Evolutionary conservation across 345 rosid species (phyloP).

Genomic region (Lumnitzera racemosa): DNA sequence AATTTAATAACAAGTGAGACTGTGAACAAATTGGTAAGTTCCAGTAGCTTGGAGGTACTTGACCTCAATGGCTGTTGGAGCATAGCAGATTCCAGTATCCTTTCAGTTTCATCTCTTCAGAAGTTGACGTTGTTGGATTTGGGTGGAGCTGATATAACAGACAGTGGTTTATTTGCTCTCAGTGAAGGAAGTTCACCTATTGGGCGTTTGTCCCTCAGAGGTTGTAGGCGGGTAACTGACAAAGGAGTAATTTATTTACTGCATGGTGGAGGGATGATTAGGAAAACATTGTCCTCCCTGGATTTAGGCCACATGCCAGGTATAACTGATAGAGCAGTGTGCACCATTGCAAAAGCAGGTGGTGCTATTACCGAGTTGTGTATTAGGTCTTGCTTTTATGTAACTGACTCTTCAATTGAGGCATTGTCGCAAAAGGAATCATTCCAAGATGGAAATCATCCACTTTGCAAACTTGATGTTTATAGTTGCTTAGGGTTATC

Average conservation of each 20-base stretch:
- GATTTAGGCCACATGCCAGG: conserved; percentile 64
- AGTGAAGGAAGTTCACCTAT: conserved; percentile 43
- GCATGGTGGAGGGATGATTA: conserved; percentile 33
- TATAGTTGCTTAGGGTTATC: conserved; percentile 44
- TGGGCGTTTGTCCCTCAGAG: conserved; percentile 40
- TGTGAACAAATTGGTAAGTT: conserved; percentile 45
- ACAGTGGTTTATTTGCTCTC: conserved; percentile 39
- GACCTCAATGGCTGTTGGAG: conserved; percentile 63
- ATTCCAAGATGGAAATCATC: conserved; percentile 24
- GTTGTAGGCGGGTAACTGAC: conserved; percentile 64
- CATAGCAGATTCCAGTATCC: conserved; percentile 48
- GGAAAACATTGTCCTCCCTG: conserved; percentile 37
- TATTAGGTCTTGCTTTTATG: conserved; percentile 40
- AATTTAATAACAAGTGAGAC: conserved; percentile 61
- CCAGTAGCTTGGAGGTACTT: conserved; percentile 47
- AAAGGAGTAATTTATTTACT: conserved; percentile 47
- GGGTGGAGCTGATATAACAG: conserved; percentile 60
- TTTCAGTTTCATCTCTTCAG: conserved; percentile 31
- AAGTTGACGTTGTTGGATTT: conserved; percentile 45
- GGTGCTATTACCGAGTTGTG: conserved; percentile 44
- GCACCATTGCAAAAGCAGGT: conserved; percentile 25
- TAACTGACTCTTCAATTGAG: conserved; percentile 46
- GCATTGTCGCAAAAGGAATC: conserved; percentile 34
- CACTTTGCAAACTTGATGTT: conserved; percentile 45
- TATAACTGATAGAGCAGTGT: conserved; percentile 42